Evolutionary conservation across 2,329 filamentous ascomycete species (phyloP), one percentile per base, ranked within the genome.

Genomic region (Ceratocystis lukuohia): DNA sequence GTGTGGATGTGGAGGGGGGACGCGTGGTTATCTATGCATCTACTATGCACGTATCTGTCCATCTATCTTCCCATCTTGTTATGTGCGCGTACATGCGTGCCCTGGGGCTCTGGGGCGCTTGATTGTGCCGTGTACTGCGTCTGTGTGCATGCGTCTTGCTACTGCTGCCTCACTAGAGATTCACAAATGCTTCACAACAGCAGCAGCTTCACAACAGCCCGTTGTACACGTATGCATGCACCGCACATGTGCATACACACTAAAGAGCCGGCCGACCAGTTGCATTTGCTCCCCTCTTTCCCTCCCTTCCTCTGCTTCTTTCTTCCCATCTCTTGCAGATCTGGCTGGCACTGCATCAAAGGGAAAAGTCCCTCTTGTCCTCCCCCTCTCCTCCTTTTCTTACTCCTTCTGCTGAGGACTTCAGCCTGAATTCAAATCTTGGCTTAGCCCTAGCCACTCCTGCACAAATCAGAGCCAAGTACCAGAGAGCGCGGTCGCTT

Each of bases 121-220:
- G 48, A 10, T 25, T n/a, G 48, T 53, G 48, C 17, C 37, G 37
- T 41, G 37, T 41, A 12, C 37, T 41, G 37, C 37, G 37, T 41
- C 37, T 28, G 25, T 53, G 48, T 25, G 22, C 22, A 25, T 25
- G 10, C 48, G 5, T 59, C 25, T 30, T 15, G 20, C 56, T 59
- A n/a, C 56, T 56, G 50, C 25, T 59, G 28, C 56, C 56, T 59
- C 56, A 59, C 17, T 30, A 59, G 28, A 59, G 56, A 59, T 59
- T 37, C 56, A 59, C 28, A 59, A 20, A n/a, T 37, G 56, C 56
- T 37, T 59, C 56, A 59, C 56, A 59, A 20, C 56, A 30, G 25
- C 25, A 17, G 15, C 25, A 57, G 30, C 30, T 33, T 33, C 20
- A 28, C 20, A 30, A 6, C 20, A 56, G 22, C 22, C 15, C 28